Conservation (phyloP, 2,329 filamentous ascomycete genomes). For the Clonostachys solani region DNA sequence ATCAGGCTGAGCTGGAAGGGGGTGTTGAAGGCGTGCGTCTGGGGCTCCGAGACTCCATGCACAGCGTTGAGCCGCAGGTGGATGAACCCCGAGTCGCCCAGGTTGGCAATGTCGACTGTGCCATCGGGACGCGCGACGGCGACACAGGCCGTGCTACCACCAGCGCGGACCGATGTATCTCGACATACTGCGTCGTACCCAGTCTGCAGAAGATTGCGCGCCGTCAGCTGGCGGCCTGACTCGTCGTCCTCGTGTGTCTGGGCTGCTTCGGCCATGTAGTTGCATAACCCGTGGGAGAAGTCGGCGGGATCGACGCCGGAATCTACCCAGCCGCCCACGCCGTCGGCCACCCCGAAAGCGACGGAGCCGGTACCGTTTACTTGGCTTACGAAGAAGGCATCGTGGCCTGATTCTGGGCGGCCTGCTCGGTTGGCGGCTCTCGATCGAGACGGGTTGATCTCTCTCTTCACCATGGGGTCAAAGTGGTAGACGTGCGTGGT, state of each 20-base stretch:
- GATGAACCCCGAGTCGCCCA: slow-evolving; percentile 92
- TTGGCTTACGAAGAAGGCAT: slow-evolving; percentile 89
- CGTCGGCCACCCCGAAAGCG: slow-evolving; percentile 87
- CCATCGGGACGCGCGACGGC: slow-evolving; percentile 72
- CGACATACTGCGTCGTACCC: slow-evolving; percentile 80
- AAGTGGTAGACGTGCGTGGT: slow-evolving; percentile 70
- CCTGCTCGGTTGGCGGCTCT: slow-evolving; percentile 13
- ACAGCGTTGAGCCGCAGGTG: slow-evolving; percentile 83
- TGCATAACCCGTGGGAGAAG: slow-evolving; percentile 90
- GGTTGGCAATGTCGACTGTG: slow-evolving; percentile 80
- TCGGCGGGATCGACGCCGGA: slow-evolving; percentile 91
- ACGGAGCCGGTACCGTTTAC: slow-evolving; percentile 69
- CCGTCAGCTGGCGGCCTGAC: slow-evolving; percentile 38
- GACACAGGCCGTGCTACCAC: slow-evolving; percentile 91
- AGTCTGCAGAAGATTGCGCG: slow-evolving; percentile 70
- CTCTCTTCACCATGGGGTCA: slow-evolving; percentile 56
- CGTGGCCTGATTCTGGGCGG: slow-evolving; percentile 80
- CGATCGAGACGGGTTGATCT: slow-evolving; percentile 10
- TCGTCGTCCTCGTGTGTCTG: slow-evolving; percentile 44
- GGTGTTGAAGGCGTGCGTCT: slow-evolving; percentile 97
- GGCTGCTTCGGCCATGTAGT: slow-evolving; percentile 82
- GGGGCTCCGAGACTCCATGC: slow-evolving; percentile 75
- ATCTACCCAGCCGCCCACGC: slow-evolving; percentile 92
- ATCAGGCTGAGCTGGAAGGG: slow-evolving; percentile 92
- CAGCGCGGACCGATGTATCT: slow-evolving; percentile 70